Conservation (phyloP, 1,139 yeast species). For the Suhomyces guaymorum region DNA sequence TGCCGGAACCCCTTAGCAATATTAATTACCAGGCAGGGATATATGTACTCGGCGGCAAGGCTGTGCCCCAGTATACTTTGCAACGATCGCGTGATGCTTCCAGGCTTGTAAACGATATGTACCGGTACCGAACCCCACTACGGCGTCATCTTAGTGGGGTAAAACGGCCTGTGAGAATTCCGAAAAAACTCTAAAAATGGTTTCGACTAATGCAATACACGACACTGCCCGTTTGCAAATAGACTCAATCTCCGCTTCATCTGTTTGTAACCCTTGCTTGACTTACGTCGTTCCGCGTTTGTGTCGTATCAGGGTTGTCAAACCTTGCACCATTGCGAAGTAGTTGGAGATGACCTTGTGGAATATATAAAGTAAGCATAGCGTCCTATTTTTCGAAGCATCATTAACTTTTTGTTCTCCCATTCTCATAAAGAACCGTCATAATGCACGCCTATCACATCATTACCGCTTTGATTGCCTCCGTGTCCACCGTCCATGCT, state of each 20-base stretch:
- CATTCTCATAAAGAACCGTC: no score
- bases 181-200: not conserved
- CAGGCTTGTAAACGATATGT: no score
- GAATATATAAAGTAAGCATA: not conserved
- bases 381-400: no score
- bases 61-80: no score
- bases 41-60: no score
- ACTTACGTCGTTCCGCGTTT: no score
- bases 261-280: slow-evolving; percentile 8
- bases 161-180: slow-evolving; percentile 6
- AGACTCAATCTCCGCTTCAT: slow-evolving; percentile 6
- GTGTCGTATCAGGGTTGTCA: slow-evolving; percentile 1
- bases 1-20: no score
- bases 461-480: slow-evolving; percentile 4
- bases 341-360: not conserved
- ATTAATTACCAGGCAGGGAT: no score
- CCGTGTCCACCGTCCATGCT: slow-evolving; percentile 4
- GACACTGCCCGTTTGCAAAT: slow-evolving; percentile 3
- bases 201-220: not conserved
- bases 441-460: slow-evolving; percentile 8
- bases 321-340: not conserved
- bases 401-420: no score
- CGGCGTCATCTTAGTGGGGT: slow-evolving; percentile 7
- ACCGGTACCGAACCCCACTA: no score
- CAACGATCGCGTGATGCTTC: no score